Base-by-base conservation (phyloP, 2,329 filamentous ascomycete species). In the Pseudocercospora vitis region DNA sequence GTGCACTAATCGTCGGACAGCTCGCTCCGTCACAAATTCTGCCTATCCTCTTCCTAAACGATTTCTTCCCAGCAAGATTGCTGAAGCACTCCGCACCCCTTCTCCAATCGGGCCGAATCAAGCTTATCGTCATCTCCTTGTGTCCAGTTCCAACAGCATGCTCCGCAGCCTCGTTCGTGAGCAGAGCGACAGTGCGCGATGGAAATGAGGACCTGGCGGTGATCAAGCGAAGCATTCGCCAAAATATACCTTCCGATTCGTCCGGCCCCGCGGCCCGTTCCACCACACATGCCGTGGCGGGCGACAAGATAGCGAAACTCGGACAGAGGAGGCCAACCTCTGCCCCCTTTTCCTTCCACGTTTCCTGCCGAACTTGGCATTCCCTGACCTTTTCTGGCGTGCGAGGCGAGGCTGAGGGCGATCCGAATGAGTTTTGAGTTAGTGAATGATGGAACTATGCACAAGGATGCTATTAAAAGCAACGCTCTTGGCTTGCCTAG, bases 271-370 rank as follows among this genome's bases (percentile, higher is more conserved):
- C 42, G 50, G 50, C 26, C 50, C 50, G 50, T n/a, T 46, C 44
- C 50, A 31, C 9, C 21, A 23, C 14, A 35, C 32, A 39, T 47
- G 47, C 42, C 40, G 21, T 31, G 18, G 23, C 29, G 29, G 26
- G 35, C 29, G 24, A 44, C n/a, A n/a, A n/a, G n/a, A 44, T 50
- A 23, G 49, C 49, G 23, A 32, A 52, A 52, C 39, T 48, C 44
- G 23, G 21, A 52, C 32, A 48, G 42, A 45, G 44, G 32, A 48
- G 50, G 19, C 21, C 42, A 37, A 48, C 29, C 29, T 45, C 49
- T 28, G 42, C 19, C 42, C 31, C 26, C 39, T 48, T 16, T n/a
- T 16, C 9, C 21, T 24, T 39, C 40, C 50, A 42, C 50, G 32
- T 52, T 52, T 21, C 23, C 21, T 14, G 24, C 40, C 29, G 40